Evolutionary conservation across 1,139 yeast genomes (phyloP), one percentile per base, ranked within the genome.

Genomic region (Blastobotrys persicus): DNA sequence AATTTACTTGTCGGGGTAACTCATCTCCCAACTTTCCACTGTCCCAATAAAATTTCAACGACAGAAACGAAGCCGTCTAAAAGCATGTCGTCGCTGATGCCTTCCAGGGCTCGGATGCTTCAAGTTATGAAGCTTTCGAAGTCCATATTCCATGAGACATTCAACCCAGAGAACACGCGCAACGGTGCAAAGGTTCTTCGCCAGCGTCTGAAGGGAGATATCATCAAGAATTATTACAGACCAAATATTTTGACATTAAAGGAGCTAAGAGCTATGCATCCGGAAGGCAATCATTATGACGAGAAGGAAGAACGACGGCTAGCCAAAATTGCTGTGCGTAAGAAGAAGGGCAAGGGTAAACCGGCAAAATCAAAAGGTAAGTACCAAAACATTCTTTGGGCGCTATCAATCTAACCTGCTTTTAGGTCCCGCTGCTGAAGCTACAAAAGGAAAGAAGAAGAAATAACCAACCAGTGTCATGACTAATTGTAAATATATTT

Each of bases 161-260:
- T 71, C 63, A 89, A 89, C 67, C 97, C 96, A 19, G 71, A 75
- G 2, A 73, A 76, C 40, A 70, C 72, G 48, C 79, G 96, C 64
- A 87, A 88, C 28, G 96, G 96, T 33, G 72, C 89, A 45, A 85
- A 85, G 65, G 80, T 87, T 33, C 75, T 89, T 55, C 76, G 84
- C 45, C 79, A 82, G 44, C 85, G 88, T 35, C 77, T 89, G 55
- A 81, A 79, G 63, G 98, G 98, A 31, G 88, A 87, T 28, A 73
- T 80, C 35, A 67, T 88, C 44, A 81, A 81, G 46, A 72, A 78
- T 55, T 89, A 88, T 67, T 89, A 89, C 65, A 95, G 95, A 45
- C 80, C 79, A 46, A 83, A 88, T 16, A 28, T 33, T 9, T 28
- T 50, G 37, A 45, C 35, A 34, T 40, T 50, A 23, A 35, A 82